Evolutionary conservation across 2,329 filamentous ascomycete genomes (phyloP), one percentile per base, ranked within the genome.

Genomic region (Aureobasidium sp.): DNA sequence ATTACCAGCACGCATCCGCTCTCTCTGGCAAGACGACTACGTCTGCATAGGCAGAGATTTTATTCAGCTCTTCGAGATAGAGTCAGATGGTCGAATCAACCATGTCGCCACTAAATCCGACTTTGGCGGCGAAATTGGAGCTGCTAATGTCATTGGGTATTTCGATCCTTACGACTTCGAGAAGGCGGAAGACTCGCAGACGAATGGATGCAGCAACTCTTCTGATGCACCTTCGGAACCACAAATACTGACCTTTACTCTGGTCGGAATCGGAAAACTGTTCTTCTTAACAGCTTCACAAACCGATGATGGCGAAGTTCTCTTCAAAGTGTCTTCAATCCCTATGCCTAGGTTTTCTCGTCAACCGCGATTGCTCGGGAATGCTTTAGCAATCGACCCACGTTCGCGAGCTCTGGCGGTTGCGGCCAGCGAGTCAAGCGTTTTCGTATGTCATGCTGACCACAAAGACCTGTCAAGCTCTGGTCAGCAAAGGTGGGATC

Each of bases 41-140:
- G 84, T 90, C 32, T 89, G 95, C 61, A 78, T 98, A 54, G 88
- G 90, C 51, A 86, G 95, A 59, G 79, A 86, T 58, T 88, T 82
- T 61, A 79, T 98, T 39, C 85, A 91, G 60, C 81, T 97, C 58
- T 86, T 84, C 61, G 86, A 95, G 27, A 60, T 66, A 38, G 59
- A 56, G n/a, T 29, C 57, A 3, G 80, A 86, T 63, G 83, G 84
- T 1, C 83, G 86, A 62, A 76, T 95, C 21, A 80, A 84, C 58
- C 82, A 89, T 63, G 74, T 95, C n/a, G 75, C 79, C n/a, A 79
- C 80, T 56, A 94, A 90, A 68, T 76, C 78, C 35, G 83, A 95
- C 65, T 91, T 97, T 65, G 83, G 83, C 51, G 79, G 81, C 27
- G 79, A 83, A 38, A 96, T 97, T 58, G 77, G 86, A 56, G 86